phyloP scores from a whole-genome alignment of 495 filamentous ascomycete genomes.

The Penicillium antarcticum region DNA sequence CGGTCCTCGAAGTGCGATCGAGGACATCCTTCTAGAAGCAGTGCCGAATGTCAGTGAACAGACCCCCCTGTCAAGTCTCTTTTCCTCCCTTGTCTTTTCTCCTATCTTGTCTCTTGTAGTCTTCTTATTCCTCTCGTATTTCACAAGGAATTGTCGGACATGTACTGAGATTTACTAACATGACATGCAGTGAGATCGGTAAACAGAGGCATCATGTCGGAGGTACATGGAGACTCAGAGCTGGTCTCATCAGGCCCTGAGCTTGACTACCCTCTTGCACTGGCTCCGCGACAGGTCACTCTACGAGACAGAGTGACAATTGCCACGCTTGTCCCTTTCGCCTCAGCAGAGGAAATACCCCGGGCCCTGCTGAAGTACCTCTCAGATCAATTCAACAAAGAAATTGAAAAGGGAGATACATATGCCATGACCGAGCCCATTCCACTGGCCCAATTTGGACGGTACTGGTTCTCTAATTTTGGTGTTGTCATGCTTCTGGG shows the following conservation, averaged over 20 bases:
- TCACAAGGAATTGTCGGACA: background rate
- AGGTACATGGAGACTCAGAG: slow-evolving; percentile 78
- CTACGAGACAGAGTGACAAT: slow-evolving; percentile 86
- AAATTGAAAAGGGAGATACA: slow-evolving; percentile 94
- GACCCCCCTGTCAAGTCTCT: slow-evolving; percentile 8
- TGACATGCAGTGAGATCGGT: slow-evolving; percentile 40
- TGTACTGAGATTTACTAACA: slow-evolving; percentile 28
- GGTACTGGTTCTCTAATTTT: slow-evolving; percentile 96
- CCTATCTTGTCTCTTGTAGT: too few relatives aligned
- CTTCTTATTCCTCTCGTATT: background rate
- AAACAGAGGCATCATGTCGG: slow-evolving; percentile 61
- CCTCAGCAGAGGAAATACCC: slow-evolving; percentile 70
- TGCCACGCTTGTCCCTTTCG: slow-evolving; percentile 87
- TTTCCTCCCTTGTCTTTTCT: background rate
- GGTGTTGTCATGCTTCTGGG: slow-evolving; percentile 91
- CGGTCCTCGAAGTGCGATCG: slow-evolving; percentile 47
- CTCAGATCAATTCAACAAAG: slow-evolving; percentile 81
- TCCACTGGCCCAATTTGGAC: slow-evolving; percentile 68
- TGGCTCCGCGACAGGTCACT: slow-evolving; percentile 79
- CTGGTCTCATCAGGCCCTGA: slow-evolving; percentile 41
- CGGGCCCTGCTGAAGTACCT: slow-evolving; percentile 74
- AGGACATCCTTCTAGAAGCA: slow-evolving; percentile 28
- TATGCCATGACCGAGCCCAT: slow-evolving; percentile 89
- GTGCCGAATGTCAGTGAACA: slow-evolving; percentile 27
- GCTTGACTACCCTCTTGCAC: slow-evolving; percentile 61